Base-by-base conservation (phyloP, 1,139 yeast genomes). In the Pichia sp. region DNA sequence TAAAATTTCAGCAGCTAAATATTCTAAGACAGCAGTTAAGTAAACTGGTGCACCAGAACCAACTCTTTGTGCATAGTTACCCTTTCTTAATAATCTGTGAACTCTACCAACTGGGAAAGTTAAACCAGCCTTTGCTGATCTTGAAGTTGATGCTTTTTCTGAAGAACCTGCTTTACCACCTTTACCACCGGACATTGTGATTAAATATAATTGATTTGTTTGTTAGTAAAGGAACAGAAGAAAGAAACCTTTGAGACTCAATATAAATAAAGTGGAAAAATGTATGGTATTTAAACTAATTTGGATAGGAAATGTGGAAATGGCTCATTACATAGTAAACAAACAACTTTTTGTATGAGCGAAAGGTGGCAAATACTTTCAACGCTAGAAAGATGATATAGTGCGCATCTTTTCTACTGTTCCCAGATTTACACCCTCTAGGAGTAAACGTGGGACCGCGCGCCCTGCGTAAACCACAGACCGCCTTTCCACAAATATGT, bases 101-200 rank as follows among this genome's bases (percentile, higher is more conserved):
- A 91, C 95, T 85, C 98, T 93, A 76, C 98, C 98, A 66, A 93
- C 98, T 77, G 98, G 98, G 95, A 93, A 91, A 67, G 96, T 88
- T 73, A 91, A 84, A 74, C 97, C 98, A 71, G 98, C 98, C 80
- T 89, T 91, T 60, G 96, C 85, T 66, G 98, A 91, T 83, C 98
- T 90, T 55, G 97, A 87, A 76, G 95, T 93, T 68, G 97, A 86
- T 67, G 95, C 90, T 77, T 91, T 91, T 72, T 90, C 91, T 64
- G 87, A 72, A 64, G 95, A 77, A 68, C 96, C 95, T 71, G 96
- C 96, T 79, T 90, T 90, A 69, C 91, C 91, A 75, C 97, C 97
- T 85, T 91, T 91, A 75, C 97, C 97, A 74, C 96, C 96, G 73
- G 97, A 87, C 96, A 89, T 90, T 81, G 54, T 78, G 25, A 45